Evolutionary conservation across 257 asterid genomes (phyloP).

Genomic region (Jasminum sambac): DNA sequence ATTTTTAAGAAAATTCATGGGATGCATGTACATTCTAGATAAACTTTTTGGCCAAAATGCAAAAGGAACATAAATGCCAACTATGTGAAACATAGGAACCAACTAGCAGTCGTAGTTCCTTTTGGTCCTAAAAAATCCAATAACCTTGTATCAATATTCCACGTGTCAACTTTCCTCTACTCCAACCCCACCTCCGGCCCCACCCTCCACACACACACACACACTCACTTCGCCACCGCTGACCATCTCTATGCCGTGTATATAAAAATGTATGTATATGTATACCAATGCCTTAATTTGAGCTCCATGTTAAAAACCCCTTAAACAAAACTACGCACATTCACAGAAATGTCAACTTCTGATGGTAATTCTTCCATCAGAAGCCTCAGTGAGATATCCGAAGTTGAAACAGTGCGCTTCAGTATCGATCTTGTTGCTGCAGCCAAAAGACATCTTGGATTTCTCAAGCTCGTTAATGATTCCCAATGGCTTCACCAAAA

Average conservation of each 20-base stretch:
- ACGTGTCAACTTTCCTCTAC: not conserved
- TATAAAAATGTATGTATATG: not conserved
- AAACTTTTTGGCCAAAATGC: too few species aligned
- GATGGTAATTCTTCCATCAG: slow-evolving; percentile 41
- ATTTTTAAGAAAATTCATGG: too few species aligned
- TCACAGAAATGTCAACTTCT: slow-evolving; percentile 48
- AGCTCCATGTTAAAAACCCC: not conserved
- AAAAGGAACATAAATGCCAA: not conserved
- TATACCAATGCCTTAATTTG: not conserved
- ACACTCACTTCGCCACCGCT: not conserved
- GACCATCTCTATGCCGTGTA: not conserved
- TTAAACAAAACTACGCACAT: not conserved
- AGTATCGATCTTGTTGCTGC: slow-evolving; percentile 84
- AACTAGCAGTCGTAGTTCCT: not conserved
- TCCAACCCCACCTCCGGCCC: not conserved
- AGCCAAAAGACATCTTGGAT: slow-evolving; percentile 61
- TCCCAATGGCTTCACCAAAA: slow-evolving; percentile 59
- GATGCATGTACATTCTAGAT: too few species aligned
- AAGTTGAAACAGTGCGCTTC: slow-evolving; percentile 48
- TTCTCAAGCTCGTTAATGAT: slow-evolving; percentile 64
- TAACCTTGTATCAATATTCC: not conserved
- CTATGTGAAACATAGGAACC: not conserved
- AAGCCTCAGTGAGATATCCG: slow-evolving; percentile 59
- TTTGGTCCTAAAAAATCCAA: not conserved
- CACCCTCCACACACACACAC: not conserved